Evolutionary conservation across 2,329 filamentous ascomycete species (phyloP), one percentile per base, ranked within the genome.

Genomic region (Parastagonospora nodorum): DNA sequence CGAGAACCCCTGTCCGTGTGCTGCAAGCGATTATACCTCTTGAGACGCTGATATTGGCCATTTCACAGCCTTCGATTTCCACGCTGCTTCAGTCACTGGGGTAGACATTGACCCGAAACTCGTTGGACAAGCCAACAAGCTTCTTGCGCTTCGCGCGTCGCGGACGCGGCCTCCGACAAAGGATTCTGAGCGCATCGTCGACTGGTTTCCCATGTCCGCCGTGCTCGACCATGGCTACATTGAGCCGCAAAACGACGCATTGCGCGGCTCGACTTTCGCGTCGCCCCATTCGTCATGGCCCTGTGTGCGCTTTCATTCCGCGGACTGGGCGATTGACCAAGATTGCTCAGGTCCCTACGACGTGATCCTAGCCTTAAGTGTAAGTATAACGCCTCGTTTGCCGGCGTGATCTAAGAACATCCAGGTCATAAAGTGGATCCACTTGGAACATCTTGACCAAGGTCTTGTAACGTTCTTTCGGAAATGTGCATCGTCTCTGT

Each of bases 351-450:
- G 61, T 29, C 59, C 64, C 51, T 74, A 68, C 58, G 57, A 73
- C 50, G 61, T 71, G 36, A 72, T 75, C 62, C 66, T 74, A 55
- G 72, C 69, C 16, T 61, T 75, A 56, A 73, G 38, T 48, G 45
- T 46, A 40, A 46, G 36, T 30, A 46, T 14, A 40, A 16, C 9
- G 9, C 15, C 8, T 11, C n/a, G 10, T 24, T 19, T n/a, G 27
- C 24, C 14, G 28, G 29, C 15, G 28, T 2, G 6, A 10, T 12
- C 31, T 48, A 15, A 48, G 12, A 8, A 29, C 24, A 12, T 5
- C 9, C 45, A 69, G 47, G 71, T 74, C 48, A 67, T 74, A 52
- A 74, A 74, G 56, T 75, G 71, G 71, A 70, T 74, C 40, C 72
- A 74, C 50, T 62, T 74, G 28, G 63, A 71, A 51, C 69, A 72